Conservation (phyloP, 106 monocot species). For the Chionographis japonica region DNA sequence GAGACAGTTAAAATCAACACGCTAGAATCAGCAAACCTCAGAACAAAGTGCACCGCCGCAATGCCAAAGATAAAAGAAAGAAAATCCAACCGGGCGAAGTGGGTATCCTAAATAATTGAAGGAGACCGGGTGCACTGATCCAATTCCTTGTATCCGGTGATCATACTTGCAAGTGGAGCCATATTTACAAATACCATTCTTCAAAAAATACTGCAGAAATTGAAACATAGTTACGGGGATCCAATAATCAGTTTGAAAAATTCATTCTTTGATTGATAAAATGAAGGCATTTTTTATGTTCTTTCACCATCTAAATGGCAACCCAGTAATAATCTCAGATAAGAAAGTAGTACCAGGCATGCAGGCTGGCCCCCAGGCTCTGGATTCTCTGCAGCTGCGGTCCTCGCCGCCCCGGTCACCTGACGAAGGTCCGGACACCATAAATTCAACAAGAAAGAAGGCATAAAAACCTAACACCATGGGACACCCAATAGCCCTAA, state of each 20-base stretch:
- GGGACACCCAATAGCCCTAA: no score
- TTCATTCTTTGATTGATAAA: not conserved
- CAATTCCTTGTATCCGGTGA: conserved; percentile 69
- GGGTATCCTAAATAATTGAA: conserved; percentile 73
- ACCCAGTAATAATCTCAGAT: no score
- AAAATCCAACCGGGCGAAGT: conserved; percentile 52
- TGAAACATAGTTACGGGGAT: not conserved
- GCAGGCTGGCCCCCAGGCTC: conserved; percentile 50
- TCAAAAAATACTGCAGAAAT: conserved; percentile 68
- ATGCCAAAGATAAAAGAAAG: conserved; percentile 1
- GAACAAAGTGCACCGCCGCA: not conserved
- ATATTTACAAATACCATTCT: conserved; percentile 90
- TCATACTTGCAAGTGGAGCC: conserved; percentile 89
- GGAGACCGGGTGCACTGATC: conserved; percentile 22
- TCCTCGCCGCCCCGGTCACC: conserved; percentile 28
- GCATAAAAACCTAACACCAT: no score
- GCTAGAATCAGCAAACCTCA: not conserved
- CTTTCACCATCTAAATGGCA: not conserved
- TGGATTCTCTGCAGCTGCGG: conserved; percentile 37
- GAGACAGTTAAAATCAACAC: not conserved
- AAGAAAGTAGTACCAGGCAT: conserved; percentile 43
- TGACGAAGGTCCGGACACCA: conserved; percentile 5
- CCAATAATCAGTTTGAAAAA: not conserved
- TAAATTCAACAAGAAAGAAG: not conserved
- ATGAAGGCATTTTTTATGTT: no score